phyloP scores from a whole-genome alignment of 371 early-diverging fungal genomes.

The Syncephalastrum contaminatum region DNA sequence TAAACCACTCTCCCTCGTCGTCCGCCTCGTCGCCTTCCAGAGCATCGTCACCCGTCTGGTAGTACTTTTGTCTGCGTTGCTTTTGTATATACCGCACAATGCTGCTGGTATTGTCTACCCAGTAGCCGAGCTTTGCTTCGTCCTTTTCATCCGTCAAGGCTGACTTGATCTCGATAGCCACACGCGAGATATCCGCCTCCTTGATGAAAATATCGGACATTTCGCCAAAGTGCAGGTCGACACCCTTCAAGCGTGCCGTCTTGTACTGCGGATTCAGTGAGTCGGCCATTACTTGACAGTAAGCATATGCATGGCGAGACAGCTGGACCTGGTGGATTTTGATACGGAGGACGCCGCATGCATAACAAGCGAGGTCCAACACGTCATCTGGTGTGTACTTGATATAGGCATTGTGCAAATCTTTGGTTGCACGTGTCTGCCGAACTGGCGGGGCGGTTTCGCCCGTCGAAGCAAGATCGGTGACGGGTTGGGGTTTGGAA shows the following conservation, averaged over 20 bases:
- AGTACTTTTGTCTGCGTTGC: constrained; percentile 1
- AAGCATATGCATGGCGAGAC: constrained; percentile 19
- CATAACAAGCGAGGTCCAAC: constrained; percentile 34
- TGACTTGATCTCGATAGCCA: constrained; percentile 48
- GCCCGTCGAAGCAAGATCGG: too few species aligned
- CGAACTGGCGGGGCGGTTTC: too few species aligned
- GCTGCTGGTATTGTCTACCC: constrained; percentile 32
- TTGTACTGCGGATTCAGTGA: constrained; percentile 33
- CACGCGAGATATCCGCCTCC: constrained; percentile 59
- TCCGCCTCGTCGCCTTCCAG: constrained; percentile 8
- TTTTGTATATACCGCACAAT: constrained; percentile 34
- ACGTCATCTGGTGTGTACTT: constrained; percentile 44
- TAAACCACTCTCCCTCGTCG: constrained; percentile 40
- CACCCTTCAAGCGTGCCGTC: constrained; percentile 29
- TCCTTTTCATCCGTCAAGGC: constrained; percentile 25
- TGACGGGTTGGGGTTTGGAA: constrained; percentile 5
- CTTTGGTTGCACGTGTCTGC: constrained; percentile 9
- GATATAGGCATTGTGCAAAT: constrained; percentile 28
- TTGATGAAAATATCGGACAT: constrained; percentile 58
- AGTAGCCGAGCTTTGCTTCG: constrained; percentile 30
- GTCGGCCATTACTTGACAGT: constrained; percentile 41
- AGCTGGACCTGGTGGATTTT: constrained; percentile 40
- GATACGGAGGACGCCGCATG: constrained; percentile 34
- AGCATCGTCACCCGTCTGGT: background rate
- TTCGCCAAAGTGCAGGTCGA: constrained; percentile 28